Evolutionary conservation across 2,329 filamentous ascomycete species (phyloP).

Genomic region (Botryosphaeria dothidea): DNA sequence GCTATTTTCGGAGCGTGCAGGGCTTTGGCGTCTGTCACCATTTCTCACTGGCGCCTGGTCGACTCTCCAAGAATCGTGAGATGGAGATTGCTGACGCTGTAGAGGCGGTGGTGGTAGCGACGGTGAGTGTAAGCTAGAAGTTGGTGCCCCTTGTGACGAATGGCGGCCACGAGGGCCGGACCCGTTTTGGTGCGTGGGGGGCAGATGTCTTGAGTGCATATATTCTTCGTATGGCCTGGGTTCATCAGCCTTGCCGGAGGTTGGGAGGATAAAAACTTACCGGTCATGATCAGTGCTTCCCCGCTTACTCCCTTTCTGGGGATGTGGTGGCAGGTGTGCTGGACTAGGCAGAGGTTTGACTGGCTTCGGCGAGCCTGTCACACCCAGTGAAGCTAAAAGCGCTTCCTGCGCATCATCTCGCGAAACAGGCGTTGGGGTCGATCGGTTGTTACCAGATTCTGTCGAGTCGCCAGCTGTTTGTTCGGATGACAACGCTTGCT

Average conservation of each 20-base stretch:
- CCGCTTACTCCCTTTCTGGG: neutral
- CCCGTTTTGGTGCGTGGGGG: neutral
- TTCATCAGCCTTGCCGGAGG: neutral
- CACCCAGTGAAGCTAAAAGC: conserved; percentile 37
- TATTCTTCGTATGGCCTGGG: neutral
- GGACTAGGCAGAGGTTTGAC: neutral
- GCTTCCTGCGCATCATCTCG: conserved; percentile 35
- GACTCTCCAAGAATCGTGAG: conserved; percentile 26
- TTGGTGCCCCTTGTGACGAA: neutral
- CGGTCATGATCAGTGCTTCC: neutral
- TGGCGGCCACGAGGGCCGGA: neutral
- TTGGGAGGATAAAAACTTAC: neutral
- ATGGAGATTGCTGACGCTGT: conserved; percentile 24
- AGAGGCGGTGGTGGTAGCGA: conserved; percentile 26
- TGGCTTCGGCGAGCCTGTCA: conserved; percentile 40
- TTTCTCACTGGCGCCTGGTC: conserved; percentile 23
- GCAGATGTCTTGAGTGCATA: neutral
- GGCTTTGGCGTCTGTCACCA: conserved; percentile 30
- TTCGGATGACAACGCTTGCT: conserved; percentile 36
- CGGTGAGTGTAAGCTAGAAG: neutral
- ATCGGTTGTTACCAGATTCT: conserved; percentile 1
- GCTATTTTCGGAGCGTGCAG: conserved; percentile 36
- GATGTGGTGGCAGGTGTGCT: neutral
- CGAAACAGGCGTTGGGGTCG: neutral
- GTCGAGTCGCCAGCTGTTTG: conserved; percentile 16